phyloP scores from a whole-genome alignment of 2,329 filamentous ascomycete genomes.

The Xylariaceae sp. region DNA sequence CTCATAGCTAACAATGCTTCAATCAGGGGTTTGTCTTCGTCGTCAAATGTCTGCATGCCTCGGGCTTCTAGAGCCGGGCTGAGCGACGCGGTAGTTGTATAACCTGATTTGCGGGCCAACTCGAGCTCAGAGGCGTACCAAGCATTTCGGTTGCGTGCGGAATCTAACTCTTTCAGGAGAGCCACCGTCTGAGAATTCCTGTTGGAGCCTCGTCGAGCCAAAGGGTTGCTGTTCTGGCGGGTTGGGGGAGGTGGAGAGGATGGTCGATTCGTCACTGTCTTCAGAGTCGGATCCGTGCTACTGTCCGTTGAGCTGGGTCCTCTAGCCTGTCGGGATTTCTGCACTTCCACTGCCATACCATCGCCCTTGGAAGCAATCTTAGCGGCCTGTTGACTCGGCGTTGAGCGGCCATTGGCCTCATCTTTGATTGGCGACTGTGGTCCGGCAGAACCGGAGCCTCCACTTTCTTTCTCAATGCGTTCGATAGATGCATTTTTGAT shows the following conservation, averaged over 20 bases:
- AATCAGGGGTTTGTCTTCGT: conserved; percentile 87
- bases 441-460: conserved; percentile 37
- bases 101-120: conserved; percentile 85
- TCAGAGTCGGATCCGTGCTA: conserved; percentile 55
- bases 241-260: conserved; percentile 58
- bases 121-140: conserved; percentile 97
- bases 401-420: conserved; percentile 63
- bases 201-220: conserved; percentile 59
- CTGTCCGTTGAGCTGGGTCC: conserved; percentile 68
- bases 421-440: conserved; percentile 46
- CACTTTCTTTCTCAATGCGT: conserved; percentile 36
- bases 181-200: conserved; percentile 67
- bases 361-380: conserved; percentile 39
- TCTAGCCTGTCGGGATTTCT: conserved; percentile 53
- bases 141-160: conserved; percentile 80
- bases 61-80: conserved; percentile 75
- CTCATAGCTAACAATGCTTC: conserved; percentile 93
- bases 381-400: conserved; percentile 52
- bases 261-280: conserved; percentile 42
- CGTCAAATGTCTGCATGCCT: conserved; percentile 75
- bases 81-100: conserved; percentile 67
- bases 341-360: conserved; percentile 30
- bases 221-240: conserved; percentile 55
- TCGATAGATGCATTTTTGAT: conserved; percentile 51
- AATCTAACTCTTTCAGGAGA: conserved; percentile 82